Percentiles rank a stretch among this genome's conserved stretches.
Evolutionary conservation across 2,329 filamentous ascomycete species (phyloP).

Genomic region (Ceratocystis variospora): DNA sequence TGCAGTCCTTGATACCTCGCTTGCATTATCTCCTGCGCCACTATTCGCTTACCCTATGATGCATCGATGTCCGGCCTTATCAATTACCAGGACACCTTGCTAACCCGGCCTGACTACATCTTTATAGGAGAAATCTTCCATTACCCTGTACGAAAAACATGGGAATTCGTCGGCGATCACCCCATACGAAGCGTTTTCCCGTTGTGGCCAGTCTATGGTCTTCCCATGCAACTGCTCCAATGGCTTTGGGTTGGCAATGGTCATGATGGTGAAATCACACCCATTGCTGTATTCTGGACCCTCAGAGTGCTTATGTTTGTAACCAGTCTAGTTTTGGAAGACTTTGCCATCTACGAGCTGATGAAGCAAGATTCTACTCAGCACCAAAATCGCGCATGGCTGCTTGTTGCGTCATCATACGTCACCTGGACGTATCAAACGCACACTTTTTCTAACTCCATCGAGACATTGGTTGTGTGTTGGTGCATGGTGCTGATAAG

Average conservation of each 20-base stretch:
- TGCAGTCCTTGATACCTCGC: not conserved
- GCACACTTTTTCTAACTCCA: constrained; percentile 94
- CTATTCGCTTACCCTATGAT: not conserved
- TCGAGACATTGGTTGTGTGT: constrained; percentile 82
- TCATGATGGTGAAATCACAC: constrained; percentile 56
- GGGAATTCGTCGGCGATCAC: constrained; percentile 82
- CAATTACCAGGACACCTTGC: not conserved
- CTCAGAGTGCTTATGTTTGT: constrained; percentile 84
- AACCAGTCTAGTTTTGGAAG: constrained; percentile 88
- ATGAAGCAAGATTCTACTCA: constrained; percentile 51
- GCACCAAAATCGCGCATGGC: constrained; percentile 56
- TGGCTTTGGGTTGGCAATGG: constrained; percentile 69
- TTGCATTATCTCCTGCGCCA: not conserved
- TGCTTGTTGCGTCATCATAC: constrained; percentile 88
- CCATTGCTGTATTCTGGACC: constrained; percentile 80
- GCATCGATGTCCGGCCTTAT: not conserved
- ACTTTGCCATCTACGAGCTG: constrained; percentile 93
- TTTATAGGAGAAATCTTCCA: constrained; percentile 71
- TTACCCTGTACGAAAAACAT: constrained; percentile 79
- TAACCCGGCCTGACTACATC: not conserved
- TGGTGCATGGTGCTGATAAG: constrained; percentile 90
- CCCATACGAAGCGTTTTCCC: constrained; percentile 95
- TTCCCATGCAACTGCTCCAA: constrained; percentile 82
- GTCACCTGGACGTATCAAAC: constrained; percentile 98
- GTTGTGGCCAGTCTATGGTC: constrained; percentile 85